Base-by-base conservation (phyloP, 495 filamentous ascomycete genomes). In the Physcia stellaris region DNA sequence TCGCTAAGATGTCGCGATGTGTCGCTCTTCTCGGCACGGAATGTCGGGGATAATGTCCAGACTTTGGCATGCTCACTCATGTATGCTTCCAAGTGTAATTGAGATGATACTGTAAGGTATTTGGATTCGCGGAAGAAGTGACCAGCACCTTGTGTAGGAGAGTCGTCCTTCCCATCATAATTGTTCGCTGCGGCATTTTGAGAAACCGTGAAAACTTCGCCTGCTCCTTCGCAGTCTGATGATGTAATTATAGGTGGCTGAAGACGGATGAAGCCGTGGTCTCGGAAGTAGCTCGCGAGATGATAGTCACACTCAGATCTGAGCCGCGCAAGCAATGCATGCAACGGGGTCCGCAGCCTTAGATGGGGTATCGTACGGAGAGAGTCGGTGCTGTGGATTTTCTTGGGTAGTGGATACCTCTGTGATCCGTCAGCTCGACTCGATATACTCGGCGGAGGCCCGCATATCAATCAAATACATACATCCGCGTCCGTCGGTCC, bases 211-310 rank as follows among this genome's bases (percentile, higher is more conserved):
- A 98, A 98, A n/a, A 90, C 87, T 54, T 95, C 87, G 2, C 90
- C 88, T 4, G 87, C 92, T 4, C 90, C 92, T 58, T 98, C 90
- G 53, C 92, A 96, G 47, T 98, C 90, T 0, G 92, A 98, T 4
- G 90, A 93, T 5, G 92, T 96, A 49, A 98, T 81, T 42, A 95
- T 77, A 4, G 90, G 90, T 16, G 90, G 79, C 49, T 96, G 88
- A 13, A 81, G 80, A 58, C 96, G 90, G 13, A 83, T 67, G 52
- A 88, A 98, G 21, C 73, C 62, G 20, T 63, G 56, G 19, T 63
- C 54, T 46, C 63, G 63, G 46, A 95, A 94, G 57, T 80, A 86
- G 21, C 65, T 67, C 39, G 75, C 83, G 19, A 93, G 51, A 30
- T 73, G 69, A 35, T 69, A 61, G 30, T 78, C 67, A 40, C 84